Percentiles rank a stretch among this genome's conserved stretches.
Conservation (phyloP, 192 early-diverging fungal genomes). For the Coemansia sp. region DNA sequence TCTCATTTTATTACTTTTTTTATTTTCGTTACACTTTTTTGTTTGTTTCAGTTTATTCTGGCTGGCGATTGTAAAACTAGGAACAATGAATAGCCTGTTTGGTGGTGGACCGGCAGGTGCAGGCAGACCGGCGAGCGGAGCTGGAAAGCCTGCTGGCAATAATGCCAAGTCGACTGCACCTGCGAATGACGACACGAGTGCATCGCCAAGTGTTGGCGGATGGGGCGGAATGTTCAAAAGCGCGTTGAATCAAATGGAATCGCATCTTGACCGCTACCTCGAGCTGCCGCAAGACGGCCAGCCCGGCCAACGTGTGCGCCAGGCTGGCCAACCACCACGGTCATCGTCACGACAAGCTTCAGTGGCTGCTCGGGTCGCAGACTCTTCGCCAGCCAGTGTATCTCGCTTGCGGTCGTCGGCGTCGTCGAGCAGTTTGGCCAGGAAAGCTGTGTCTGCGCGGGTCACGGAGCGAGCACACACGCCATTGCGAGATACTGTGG, state of each 20-base stretch:
- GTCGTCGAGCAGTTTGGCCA: neutral
- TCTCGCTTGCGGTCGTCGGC: slow-evolving; percentile 49
- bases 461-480: neutral
- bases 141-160: neutral
- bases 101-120: slow-evolving; percentile 27
- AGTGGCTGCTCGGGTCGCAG: slow-evolving; percentile 20
- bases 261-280: slow-evolving; percentile 70
- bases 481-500: neutral
- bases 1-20: neutral
- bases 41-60: slow-evolving; percentile 3
- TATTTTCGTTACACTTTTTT: neutral
- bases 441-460: neutral
- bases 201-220: slow-evolving; percentile 10
- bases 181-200: neutral
- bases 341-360: slow-evolving; percentile 5
- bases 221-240: slow-evolving; percentile 74
- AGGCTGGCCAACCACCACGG: slow-evolving; percentile 5
- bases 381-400: slow-evolving; percentile 17
- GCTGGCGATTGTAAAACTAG: neutral
- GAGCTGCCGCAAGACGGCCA: slow-evolving; percentile 56
- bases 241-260: slow-evolving; percentile 74
- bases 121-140: slow-evolving; percentile 7
- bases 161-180: neutral
- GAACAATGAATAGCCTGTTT: slow-evolving; percentile 36
- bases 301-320: slow-evolving; percentile 10